Percentiles rank a stretch among this genome's conserved stretches.
Conservation (phyloP, 2,329 filamentous ascomycete genomes). For the Aspergillus eucalypticola region DNA sequence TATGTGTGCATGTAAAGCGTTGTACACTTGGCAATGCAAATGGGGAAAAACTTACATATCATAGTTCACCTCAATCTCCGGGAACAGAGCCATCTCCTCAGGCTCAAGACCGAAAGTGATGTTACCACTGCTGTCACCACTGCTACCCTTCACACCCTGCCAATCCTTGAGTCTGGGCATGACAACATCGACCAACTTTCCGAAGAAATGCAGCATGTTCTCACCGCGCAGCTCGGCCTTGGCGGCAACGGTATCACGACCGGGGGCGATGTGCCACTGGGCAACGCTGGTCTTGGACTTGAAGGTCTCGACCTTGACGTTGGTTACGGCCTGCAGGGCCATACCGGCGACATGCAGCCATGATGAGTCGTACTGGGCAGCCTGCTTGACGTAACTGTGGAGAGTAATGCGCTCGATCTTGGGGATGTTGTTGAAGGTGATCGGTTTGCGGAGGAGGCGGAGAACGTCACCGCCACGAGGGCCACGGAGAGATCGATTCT, state of each 20-base stretch:
- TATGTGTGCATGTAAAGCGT: too few species aligned
- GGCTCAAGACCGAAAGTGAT: constrained; percentile 76
- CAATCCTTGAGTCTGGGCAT: constrained; percentile 96
- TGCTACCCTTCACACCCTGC: constrained; percentile 72
- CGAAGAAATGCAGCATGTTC: constrained; percentile 84
- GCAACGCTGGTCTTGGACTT: constrained; percentile 69
- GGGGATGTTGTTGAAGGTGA: constrained; percentile 81
- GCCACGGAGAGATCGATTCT: constrained; percentile 80
- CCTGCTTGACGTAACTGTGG: constrained; percentile 70
- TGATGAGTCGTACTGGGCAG: constrained; percentile 68
- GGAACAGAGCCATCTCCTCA: constrained; percentile 78
- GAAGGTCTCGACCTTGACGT: constrained; percentile 70
- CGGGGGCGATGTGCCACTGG: constrained; percentile 72
- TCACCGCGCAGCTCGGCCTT: constrained; percentile 78
- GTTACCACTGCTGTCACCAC: constrained; percentile 87
- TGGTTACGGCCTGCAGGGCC: constrained; percentile 81
- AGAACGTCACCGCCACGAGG: constrained; percentile 72
- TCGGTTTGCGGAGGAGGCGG: constrained; percentile 54
- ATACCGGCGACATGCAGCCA: constrained; percentile 81
- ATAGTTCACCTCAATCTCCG: constrained; percentile 92
- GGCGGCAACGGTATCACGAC: constrained; percentile 67
- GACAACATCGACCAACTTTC: constrained; percentile 86
- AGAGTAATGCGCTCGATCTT: constrained; percentile 78
- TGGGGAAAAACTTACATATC: constrained; percentile 66
- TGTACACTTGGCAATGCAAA: too few species aligned